These are phyloP conservation scores for Yamadazyma insecticola DNA, from an alignment of 805 yeast genomes.

Conservation along the genomic window DNA sequence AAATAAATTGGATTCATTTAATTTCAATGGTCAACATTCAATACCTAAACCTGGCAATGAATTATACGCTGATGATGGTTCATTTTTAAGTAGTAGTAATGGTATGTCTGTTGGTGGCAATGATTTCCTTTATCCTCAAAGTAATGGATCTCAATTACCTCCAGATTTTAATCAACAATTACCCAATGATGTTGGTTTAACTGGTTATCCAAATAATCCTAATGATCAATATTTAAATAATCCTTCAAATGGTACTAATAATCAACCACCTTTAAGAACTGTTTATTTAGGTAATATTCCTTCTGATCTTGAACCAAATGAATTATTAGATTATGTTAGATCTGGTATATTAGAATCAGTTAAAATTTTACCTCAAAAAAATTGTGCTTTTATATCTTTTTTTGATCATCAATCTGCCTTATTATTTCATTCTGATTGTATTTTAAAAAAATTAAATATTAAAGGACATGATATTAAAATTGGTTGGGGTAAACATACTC, in stretches of 20 bases:
- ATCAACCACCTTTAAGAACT: constrained; percentile 68
- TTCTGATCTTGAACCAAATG: constrained; percentile 70
- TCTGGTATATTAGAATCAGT: constrained; percentile 85
- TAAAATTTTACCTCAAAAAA: constrained; percentile 72
- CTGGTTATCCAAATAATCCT: not conserved
- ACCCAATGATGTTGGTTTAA: constrained; percentile 1
- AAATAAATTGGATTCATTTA: too few relatives aligned
- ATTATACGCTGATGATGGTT: constrained; percentile 19
- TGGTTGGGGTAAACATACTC: constrained; percentile 89
- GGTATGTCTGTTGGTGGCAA: constrained; percentile 7
- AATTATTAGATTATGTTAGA: constrained; percentile 82
- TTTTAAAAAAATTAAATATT: constrained; percentile 74
- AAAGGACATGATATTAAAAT: constrained; percentile 77
- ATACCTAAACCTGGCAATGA: constrained; percentile 16
- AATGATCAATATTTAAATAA: not conserved
- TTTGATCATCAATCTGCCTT: constrained; percentile 85
- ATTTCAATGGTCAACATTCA: constrained; percentile 5
- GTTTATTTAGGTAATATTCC: constrained; percentile 91
- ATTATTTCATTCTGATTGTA: constrained; percentile 90
- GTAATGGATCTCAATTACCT: not conserved
- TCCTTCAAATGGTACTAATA: constrained; percentile 2
- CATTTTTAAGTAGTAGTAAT: constrained; percentile 13
- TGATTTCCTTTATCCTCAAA: constrained; percentile 5
- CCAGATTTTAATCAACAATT: not conserved
- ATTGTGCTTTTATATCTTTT: constrained; percentile 88